Evolutionary conservation across 352 stramenopile species (phyloP), one percentile per base, ranked within the genome.

Genomic region (Phytopythium vexans): DNA sequence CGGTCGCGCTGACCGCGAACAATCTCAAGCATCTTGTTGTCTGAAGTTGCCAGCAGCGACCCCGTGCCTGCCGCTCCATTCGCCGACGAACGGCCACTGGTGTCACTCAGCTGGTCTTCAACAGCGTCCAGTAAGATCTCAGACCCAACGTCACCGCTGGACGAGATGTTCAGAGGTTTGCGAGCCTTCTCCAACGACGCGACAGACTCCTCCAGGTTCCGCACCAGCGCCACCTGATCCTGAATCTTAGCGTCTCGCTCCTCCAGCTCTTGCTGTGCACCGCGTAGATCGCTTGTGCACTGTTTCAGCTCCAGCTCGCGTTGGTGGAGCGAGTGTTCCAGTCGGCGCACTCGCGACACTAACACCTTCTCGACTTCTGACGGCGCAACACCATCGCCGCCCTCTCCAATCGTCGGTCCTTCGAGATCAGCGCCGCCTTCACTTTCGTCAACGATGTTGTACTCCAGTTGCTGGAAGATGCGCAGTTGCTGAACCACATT

Each of bases 401-500:
- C 31, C 46, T 33, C 50, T 3, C 36, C 41, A 31, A 58, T 49
- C 1, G 43, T 54, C 41, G 52, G 6, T 35, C 54, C 11, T 34
- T 50, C 12, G 8, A 39, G 6, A 31, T 49, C 47, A n/a, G 66
- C 66, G n/a, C 58, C 60, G 33, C 64, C 72, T 8, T 76, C 72
- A 5, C 89, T 77, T 2, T 89, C 78, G 39, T 88, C 79, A 10
- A 92, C 68, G 52, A 89, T 81, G 48, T 92, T 92, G 58, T 90
- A 89, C 51, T 98, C 94, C 8, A 98, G 67, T 44, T 96, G 83
- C 64, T 98, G 94, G 38, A 98, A 58, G 41, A 98, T 83, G n/a
- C 79, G 82, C 6, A 98, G 58, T 52, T 98, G 87, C 34, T 86
- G 77, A 15, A 89, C 75, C 61, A 98, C 86, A 6, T 92, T 88